These are phyloP conservation scores for Populus alba DNA, from an alignment of 345 rosid genomes.

Conservation along the genomic window DNA sequence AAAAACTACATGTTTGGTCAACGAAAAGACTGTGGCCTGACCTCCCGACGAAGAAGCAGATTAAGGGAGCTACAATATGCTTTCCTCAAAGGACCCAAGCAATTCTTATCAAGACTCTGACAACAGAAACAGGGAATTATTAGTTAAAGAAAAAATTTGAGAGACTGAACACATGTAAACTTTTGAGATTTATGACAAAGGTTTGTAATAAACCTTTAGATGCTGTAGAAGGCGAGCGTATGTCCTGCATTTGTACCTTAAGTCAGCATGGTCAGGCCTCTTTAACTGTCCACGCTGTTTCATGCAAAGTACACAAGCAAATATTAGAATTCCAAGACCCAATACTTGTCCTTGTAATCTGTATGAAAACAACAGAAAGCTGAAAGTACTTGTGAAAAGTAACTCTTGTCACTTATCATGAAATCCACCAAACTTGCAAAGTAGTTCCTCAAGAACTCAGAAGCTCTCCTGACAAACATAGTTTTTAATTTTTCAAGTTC, in stretches of 20 bases:
- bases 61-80: conserved; percentile 96
- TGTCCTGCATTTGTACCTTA: conserved; percentile 97
- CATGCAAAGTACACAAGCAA: conserved; percentile 17
- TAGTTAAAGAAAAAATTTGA: conserved; percentile 11
- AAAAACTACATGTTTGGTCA: neutral
- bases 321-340: conserved; percentile 16
- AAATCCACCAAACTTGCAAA: conserved; percentile 98
- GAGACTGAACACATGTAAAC: conserved; percentile 4
- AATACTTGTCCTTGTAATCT: conserved; percentile 6
- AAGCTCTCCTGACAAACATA: conserved; percentile 86
- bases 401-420: conserved; percentile 96
- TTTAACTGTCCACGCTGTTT: conserved; percentile 94
- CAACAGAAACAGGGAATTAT: conserved; percentile 18
- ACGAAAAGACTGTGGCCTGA: conserved; percentile 32
- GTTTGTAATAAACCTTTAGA: conserved; percentile 59
- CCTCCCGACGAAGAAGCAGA: conserved; percentile 99
- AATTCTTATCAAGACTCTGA: conserved; percentile 89
- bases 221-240: conserved; percentile 98
- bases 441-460: conserved; percentile 92
- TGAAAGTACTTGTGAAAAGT: conserved; percentile 83
- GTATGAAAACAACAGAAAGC: neutral
- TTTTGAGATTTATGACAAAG: conserved; percentile 3
- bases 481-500: conserved; percentile 77
- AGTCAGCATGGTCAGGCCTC: conserved; percentile 99
- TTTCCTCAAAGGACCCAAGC: conserved; percentile 86